Base-by-base conservation (phyloP, 805 yeast species). In the Pichia rugopelliculosa region DNA sequence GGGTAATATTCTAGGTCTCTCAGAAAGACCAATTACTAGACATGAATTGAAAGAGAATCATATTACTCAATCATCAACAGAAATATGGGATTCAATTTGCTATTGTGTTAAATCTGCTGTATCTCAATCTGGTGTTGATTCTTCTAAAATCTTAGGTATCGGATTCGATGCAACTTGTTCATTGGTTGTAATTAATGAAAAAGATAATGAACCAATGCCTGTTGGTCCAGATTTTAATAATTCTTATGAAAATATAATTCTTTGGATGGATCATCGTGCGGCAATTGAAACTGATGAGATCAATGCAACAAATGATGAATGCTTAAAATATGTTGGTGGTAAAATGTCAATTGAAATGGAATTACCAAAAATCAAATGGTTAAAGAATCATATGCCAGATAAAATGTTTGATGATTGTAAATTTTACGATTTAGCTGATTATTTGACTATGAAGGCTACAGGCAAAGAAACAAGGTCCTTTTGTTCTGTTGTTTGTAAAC, bases 231-330 rank as follows among this genome's bases (percentile, higher is more conserved):
- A 90, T 61, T 91, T 87, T 63, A 53, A 67, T 30, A 81, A 87
- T 58, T 56, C 70, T 41, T 76, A 75, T 52, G 95, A 90, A 61
- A 89, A 93, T 66, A 83, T 93, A 58, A 80, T 93, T 45, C 68
- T 93, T 53, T 93, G 99, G 99, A 91, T 93, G 98, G 99, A 93
- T 69, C 99, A 93, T 66, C 77, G 99, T 53, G 97, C 98, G 0
- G 82, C 75, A 15, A 70, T 72, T 8, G 96, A 91, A 62, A 89
- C 96, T 13, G 70, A 79, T 47, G 77, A 71, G 48, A 89, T 93
- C 64, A 91, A 91, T 66, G 78, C 82, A 38, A 84, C 96, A 0
- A 75, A 76, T 33, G 95, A 88, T 60, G 79, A 77, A 59, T 79
- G 87, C 49, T 74, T 93, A 59, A 84, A 87, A 63, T 93, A 87